Percentiles rank a stretch among this genome's conserved stretches.
Evolutionary conservation across 345 rosid species (phyloP).

Genomic region (Brassica nigra): DNA sequence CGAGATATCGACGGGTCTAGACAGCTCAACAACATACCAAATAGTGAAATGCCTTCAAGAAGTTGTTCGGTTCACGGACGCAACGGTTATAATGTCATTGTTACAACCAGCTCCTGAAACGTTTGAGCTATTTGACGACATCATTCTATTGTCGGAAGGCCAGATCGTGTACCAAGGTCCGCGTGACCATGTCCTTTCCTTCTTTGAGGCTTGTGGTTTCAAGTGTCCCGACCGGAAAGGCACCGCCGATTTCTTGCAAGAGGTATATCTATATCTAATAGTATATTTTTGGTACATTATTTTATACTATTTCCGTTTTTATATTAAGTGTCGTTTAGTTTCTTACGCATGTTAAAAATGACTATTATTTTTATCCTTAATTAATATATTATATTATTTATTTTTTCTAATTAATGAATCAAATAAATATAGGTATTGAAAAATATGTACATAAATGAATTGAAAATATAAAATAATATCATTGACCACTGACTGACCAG

Average conservation of each 20-base stretch:
- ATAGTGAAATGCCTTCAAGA: constrained; percentile 88
- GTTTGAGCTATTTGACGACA: constrained; percentile 82
- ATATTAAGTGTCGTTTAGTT: no score
- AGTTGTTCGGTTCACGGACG: constrained; percentile 71
- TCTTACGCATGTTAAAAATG: not conserved
- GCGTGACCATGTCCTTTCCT: constrained; percentile 57
- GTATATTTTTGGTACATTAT: not conserved
- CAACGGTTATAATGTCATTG: constrained; percentile 73
- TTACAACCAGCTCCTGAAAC: constrained; percentile 96
- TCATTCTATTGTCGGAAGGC: constrained; percentile 75
- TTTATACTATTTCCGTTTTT: no score
- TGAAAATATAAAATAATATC: no score
- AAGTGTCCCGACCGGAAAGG: constrained; percentile 85
- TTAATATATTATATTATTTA: no score
- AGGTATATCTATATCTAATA: constrained; percentile 47
- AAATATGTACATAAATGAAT: not conserved
- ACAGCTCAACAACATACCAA: constrained; percentile 88
- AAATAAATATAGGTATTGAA: not conserved
- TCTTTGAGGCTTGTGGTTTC: constrained; percentile 77
- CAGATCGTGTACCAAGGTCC: constrained; percentile 91
- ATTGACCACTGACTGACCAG: not conserved
- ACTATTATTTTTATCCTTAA: not conserved
- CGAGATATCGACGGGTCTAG: constrained; percentile 93
- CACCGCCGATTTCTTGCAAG: constrained; percentile 88
- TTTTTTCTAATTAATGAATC: not conserved